A percentile compares a stretch with the other conserved stretches of the same genome.
phyloP scores from a whole-genome alignment of 2,329 filamentous ascomycete genomes.

The Pseudocercospora musae region DNA sequence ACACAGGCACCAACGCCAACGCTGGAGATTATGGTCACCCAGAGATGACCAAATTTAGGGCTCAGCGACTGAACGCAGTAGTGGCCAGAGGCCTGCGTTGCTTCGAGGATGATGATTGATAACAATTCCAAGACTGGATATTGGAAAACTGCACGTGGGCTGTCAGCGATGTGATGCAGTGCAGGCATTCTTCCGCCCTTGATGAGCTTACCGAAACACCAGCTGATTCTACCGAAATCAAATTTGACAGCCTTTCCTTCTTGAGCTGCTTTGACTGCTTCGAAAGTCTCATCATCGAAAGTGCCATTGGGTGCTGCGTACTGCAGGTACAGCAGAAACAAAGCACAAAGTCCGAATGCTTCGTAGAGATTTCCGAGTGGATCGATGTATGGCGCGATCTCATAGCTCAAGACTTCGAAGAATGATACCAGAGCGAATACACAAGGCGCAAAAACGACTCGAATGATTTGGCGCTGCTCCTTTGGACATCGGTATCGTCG shows the following conservation, averaged over 20 bases:
- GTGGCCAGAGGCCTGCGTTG: slow-evolving; percentile 22
- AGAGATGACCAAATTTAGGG: slow-evolving; percentile 25
- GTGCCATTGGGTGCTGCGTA: slow-evolving; percentile 25
- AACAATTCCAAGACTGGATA: slow-evolving; percentile 27
- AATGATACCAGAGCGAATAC: slow-evolving; percentile 25
- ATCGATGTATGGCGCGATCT: slow-evolving; percentile 29
- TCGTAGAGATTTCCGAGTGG: slow-evolving; percentile 32
- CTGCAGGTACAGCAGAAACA: slow-evolving; percentile 31
- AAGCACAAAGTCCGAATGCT: slow-evolving; percentile 28
- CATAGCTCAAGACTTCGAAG: slow-evolving; percentile 28
- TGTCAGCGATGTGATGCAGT: background rate
- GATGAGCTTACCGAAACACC: slow-evolving; percentile 16
- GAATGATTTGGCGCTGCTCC: slow-evolving; percentile 34
- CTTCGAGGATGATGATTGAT: slow-evolving; percentile 23
- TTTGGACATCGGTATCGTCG: slow-evolving; percentile 29
- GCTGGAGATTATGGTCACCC: slow-evolving; percentile 21
- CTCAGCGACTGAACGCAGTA: slow-evolving; percentile 28
- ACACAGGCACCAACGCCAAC: slow-evolving; percentile 25
- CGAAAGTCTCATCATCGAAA: slow-evolving; percentile 23
- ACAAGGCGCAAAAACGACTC: slow-evolving; percentile 28
- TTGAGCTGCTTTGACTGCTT: slow-evolving; percentile 20
- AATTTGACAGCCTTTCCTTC: slow-evolving; percentile 14
- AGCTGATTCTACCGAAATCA: slow-evolving; percentile 24
- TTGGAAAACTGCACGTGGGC: slow-evolving; percentile 25
- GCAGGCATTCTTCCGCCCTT: background rate